Percentiles rank a stretch among this genome's conserved stretches.
Evolutionary conservation across 805 yeast species (phyloP).

Genomic region (Saccharomyces paradoxus): DNA sequence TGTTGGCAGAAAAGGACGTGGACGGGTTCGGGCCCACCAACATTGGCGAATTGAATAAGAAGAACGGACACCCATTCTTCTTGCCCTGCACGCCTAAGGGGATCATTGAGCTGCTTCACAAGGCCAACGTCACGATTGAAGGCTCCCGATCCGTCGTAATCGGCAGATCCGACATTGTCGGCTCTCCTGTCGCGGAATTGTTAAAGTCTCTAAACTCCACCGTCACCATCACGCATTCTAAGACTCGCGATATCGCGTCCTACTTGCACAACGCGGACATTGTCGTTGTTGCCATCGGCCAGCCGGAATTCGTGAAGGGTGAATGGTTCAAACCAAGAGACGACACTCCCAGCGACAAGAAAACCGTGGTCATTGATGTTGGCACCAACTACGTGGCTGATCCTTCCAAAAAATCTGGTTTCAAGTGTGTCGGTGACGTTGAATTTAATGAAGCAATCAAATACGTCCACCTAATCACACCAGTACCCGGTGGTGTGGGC

Average conservation of each 20-base stretch:
- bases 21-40: conserved; percentile 90
- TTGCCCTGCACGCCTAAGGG: conserved; percentile 96
- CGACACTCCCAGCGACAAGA: conserved; percentile 9
- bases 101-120: conserved; percentile 67
- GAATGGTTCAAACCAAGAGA: conserved; percentile 52
- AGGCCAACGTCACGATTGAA: conserved; percentile 55
- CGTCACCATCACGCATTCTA: conserved; percentile 79
- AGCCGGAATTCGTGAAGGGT: conserved; percentile 60
- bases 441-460: conserved; percentile 47
- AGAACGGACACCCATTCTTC: conserved; percentile 74
- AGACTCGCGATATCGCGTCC: conserved; percentile 51
- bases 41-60: conserved; percentile 83
- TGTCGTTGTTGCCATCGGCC: conserved; percentile 74
- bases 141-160: conserved; percentile 86
- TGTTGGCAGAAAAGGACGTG: conserved; percentile 78
- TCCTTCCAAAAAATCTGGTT: conserved; percentile 56
- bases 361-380: conserved; percentile 62
- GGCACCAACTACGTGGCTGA: conserved; percentile 74
- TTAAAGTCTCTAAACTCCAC: conserved; percentile 76
- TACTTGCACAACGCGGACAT: conserved; percentile 69
- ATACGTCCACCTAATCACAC: conserved; percentile 49
- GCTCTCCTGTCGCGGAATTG: conserved; percentile 83
- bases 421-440: conserved; percentile 70
- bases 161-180: conserved; percentile 94
- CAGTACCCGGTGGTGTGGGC: conserved; percentile 89